Base-by-base conservation (phyloP, 139 green algal genomes). In the Nannochloris sp. region DNA sequence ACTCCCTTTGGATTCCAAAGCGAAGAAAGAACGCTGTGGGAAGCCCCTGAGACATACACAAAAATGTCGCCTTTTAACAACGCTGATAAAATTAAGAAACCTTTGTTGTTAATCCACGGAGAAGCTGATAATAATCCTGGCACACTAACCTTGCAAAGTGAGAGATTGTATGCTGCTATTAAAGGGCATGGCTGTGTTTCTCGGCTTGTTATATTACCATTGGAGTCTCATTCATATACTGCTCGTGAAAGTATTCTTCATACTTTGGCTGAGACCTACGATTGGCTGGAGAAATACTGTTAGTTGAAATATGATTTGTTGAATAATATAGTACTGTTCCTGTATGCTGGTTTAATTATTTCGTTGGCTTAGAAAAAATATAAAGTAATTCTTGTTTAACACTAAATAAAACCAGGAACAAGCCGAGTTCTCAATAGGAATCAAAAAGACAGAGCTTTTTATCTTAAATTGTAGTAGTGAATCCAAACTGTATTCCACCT, bases 1-100 rank as follows among this genome's bases (percentile, higher is more conserved):
- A 99, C 95, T 4, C 95, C 95, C 1, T 98, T 99, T 76, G 87
- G 91, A 6, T 99, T 99, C 77, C 90, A 97, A 73, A 77, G 80
- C 2, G 94, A 99, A 78, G 86, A 98, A 79, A 79, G 94, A 39
- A 97, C 92, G 5, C 64, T 97, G 54, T 99, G 94, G 94, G 62
- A 97, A 81, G 87, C 79, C 15, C 45, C 85, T 0, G 88, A 97
- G 2, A 85, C 87, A 5, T 99, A 99, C 73, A 69, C 71, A 19
- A 80, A 70, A n/a, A 98, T 99, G 92, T 84, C 72, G 6, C 89
- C 89, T 23, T 97, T 91, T 81, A 85, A 86, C 73, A 73, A 89
- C 46, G 95, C 92, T 1, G 75, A 98, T 83, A 92, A 90, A 67
- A 91, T 97, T 58, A 92, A 81, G 33, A 89, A 89, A 70, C 94